Evolutionary conservation across 169 alveolate species (phyloP).

Genomic region (Eimeria falciformis): DNA sequence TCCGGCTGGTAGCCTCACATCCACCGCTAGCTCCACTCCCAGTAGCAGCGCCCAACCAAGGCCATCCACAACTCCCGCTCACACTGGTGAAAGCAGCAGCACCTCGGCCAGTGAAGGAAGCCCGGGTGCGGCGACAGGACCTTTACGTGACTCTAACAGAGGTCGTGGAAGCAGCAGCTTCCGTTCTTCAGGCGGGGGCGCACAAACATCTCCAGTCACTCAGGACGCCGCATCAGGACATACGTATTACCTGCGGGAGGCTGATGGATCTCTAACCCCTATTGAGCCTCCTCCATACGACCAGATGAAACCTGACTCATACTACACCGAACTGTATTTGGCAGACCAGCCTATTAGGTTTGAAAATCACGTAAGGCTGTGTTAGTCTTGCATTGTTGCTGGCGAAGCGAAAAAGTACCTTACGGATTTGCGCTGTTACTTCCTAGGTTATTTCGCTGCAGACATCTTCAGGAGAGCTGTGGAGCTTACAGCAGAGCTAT

Average conservation of each 20-base stretch:
- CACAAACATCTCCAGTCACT: background rate
- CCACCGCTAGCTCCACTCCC: too few species aligned
- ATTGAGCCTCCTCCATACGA: conserved; percentile 63
- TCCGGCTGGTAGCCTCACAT: too few species aligned
- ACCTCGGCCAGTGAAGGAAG: background rate
- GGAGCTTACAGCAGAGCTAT: background rate
- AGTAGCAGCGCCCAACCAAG: too few species aligned
- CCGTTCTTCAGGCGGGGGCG: conserved; percentile 41
- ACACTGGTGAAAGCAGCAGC: background rate
- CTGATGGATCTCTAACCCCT: conserved; percentile 59
- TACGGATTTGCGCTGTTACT: too few species aligned
- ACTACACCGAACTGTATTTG: conserved; percentile 62
- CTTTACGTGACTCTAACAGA: conserved; percentile 15
- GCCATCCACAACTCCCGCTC: too few species aligned
- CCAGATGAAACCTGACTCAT: conserved; percentile 63
- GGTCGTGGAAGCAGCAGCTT: conserved; percentile 60
- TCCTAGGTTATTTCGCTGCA: too few species aligned
- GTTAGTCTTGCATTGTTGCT: background rate
- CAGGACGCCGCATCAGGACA: background rate
- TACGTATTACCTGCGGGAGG: conserved; percentile 50
- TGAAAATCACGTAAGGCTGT: conserved; percentile 53
- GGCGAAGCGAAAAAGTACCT: too few species aligned
- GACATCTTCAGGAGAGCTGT: background rate
- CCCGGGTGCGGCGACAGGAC: background rate
- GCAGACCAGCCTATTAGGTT: conserved; percentile 59